Evolutionary conservation across 495 filamentous ascomycete genomes (phyloP), one percentile per base, ranked within the genome.

Genomic region (Podospora pseudocomata): DNA sequence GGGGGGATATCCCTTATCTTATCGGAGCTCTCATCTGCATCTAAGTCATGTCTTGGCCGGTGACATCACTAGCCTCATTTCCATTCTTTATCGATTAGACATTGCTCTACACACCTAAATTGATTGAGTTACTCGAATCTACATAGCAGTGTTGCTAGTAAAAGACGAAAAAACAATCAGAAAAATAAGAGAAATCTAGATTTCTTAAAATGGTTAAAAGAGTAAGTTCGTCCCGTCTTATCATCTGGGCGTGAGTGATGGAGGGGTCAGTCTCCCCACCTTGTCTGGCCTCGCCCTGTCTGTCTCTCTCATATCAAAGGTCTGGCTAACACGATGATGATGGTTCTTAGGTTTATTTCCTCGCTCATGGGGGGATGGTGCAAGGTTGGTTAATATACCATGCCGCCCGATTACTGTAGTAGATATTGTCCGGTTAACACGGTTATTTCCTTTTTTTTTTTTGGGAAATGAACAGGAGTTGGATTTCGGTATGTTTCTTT

Each of bases 331-430:
- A 28, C 23, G n/a, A 67, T 18, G 4, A 7, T 15, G 23, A 23
- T 23, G 23, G 23, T 23, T 23, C 23, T 23, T 23, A 32, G 84
- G 78, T 86, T 15, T 83, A 84, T 62, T 87, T 86, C 68, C 76
- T 85, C 26, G 85, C 80, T 19, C 85, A 87, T 69, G 86, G 85
- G 23, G 76, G 77, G 9, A 63, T 68, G 60, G 85, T 87, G 19
- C 85, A 87, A 79, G 85, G 85, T 84, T 63, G 20, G 70, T 60
- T 19, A 49, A 7, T 32, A 49, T 30, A 4, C 28, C 11, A 61
- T 67, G 62, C 0, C 23, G 23, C 23, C 23, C 1, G 23, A 23
- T 23, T 23, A 23, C 23, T 23, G 23, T 23, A 23, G 23, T 23
- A 23, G 23, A 2, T 23, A 23, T 23, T 23, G 23, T 23, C 23